A percentile compares a stretch with the other conserved stretches of the same genome.
Conservation (phyloP, 805 yeast species). For the Saccharomycopsis amapae region DNA sequence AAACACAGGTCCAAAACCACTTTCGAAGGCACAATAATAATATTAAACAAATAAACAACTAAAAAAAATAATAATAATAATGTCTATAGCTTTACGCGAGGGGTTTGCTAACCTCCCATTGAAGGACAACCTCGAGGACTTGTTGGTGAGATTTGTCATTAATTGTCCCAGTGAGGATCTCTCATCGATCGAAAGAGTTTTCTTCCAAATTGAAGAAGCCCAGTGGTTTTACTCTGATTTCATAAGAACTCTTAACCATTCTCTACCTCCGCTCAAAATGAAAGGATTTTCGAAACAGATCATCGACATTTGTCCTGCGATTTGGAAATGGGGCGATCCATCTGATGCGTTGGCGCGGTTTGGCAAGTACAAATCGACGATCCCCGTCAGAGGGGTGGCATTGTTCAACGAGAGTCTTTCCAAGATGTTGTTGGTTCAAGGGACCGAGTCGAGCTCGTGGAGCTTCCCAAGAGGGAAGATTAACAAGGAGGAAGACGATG, state of each 20-base stretch:
- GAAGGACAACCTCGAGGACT: constrained; percentile 74
- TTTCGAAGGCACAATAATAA: neutral
- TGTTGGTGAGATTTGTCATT: constrained; percentile 80
- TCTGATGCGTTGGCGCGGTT: constrained; percentile 68
- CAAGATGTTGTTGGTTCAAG: constrained; percentile 74
- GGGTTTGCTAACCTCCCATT: constrained; percentile 57
- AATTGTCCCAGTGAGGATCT: constrained; percentile 91
- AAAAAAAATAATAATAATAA: constrained; percentile 23
- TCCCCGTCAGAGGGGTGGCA: constrained; percentile 96
- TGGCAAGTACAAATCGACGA: constrained; percentile 76
- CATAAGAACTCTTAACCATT: constrained; percentile 61
- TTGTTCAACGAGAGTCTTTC: constrained; percentile 63
- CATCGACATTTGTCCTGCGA: constrained; percentile 60
- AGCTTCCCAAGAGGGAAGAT: constrained; percentile 97
- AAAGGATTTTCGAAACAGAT: constrained; percentile 65
- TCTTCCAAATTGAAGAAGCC: constrained; percentile 95
- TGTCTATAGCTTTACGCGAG: constrained; percentile 54
- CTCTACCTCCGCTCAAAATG: constrained; percentile 70
- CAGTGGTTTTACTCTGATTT: constrained; percentile 96
- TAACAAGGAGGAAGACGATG: constrained; percentile 84
- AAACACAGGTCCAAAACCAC: neutral
- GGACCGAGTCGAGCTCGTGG: constrained; percentile 80
- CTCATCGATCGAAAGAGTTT: constrained; percentile 65
- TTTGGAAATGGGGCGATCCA: constrained; percentile 83
- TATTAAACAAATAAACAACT: neutral